These are phyloP conservation scores for Combretum micranthum DNA, from an alignment of 345 rosid species.

Conservation along the genomic window DNA sequence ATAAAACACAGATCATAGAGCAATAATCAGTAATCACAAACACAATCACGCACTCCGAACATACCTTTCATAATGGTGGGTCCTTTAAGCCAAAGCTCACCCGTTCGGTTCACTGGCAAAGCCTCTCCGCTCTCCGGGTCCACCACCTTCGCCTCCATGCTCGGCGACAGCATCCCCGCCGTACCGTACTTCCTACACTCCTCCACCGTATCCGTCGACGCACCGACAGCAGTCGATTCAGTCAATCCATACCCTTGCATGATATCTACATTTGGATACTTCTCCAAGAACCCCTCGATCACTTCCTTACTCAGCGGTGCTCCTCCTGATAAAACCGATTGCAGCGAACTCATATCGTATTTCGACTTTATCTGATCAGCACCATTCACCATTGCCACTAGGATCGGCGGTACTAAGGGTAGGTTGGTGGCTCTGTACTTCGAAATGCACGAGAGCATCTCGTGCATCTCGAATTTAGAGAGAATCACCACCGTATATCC, in stretches of 20 bases:
- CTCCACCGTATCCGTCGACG: slow-evolving; percentile 48
- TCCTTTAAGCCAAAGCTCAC: slow-evolving; percentile 73
- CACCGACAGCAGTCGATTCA: slow-evolving; percentile 67
- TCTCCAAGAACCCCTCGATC: slow-evolving; percentile 51
- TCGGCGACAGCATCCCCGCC: slow-evolving; percentile 55
- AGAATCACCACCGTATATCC: slow-evolving; percentile 68
- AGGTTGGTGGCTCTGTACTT: slow-evolving; percentile 46
- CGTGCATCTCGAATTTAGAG: slow-evolving; percentile 62
- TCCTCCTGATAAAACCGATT: slow-evolving; percentile 50
- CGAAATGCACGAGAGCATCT: slow-evolving; percentile 55
- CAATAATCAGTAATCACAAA: too few relatives aligned
- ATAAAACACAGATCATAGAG: neutral
- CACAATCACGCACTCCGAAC: too few relatives aligned
- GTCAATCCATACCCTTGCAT: slow-evolving; percentile 73
- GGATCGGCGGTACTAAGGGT: slow-evolving; percentile 57
- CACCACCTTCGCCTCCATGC: slow-evolving; percentile 64
- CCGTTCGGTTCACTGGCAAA: slow-evolving; percentile 45
- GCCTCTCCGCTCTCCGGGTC: slow-evolving; percentile 52
- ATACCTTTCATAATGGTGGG: slow-evolving; percentile 70
- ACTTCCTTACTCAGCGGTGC: slow-evolving; percentile 80
- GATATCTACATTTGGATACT: slow-evolving; percentile 46
- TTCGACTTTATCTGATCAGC: slow-evolving; percentile 39
- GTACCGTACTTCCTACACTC: slow-evolving; percentile 73
- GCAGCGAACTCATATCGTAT: slow-evolving; percentile 61
- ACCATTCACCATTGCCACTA: slow-evolving; percentile 49